Conservation (phyloP, 768 basidiomycete genomes). For the Naematelia aurantialba region DNA sequence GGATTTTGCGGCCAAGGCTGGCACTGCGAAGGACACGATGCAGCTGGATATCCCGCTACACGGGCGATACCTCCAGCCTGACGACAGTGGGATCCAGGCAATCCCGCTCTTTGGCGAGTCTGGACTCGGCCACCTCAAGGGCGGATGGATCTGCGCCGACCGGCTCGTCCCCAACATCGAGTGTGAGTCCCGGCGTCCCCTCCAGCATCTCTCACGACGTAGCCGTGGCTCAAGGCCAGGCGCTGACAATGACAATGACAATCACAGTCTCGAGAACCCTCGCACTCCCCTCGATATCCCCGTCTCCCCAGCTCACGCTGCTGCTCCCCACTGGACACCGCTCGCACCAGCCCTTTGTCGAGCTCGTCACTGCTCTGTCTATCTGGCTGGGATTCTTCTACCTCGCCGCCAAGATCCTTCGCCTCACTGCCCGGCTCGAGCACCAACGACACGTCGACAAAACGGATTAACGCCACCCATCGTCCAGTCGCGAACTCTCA, state of each 20-base stretch:
- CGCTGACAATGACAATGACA: neutral
- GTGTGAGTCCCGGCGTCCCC: neutral
- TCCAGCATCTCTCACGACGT: no score
- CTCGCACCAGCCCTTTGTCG: constrained; percentile 24
- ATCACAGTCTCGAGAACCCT: neutral
- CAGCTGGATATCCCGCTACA: constrained; percentile 29
- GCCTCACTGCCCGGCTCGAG: constrained; percentile 2
- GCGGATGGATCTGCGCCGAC: constrained; percentile 15
- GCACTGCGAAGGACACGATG: neutral
- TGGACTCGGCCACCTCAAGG: neutral
- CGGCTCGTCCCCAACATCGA: no score
- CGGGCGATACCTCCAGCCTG: constrained; percentile 26
- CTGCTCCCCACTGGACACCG: constrained; percentile 27
- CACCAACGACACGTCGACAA: neutral
- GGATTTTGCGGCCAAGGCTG: no score
- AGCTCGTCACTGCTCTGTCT: constrained; percentile 21
- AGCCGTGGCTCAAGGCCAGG: no score
- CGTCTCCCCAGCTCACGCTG: constrained; percentile 6
- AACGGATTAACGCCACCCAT: neutral
- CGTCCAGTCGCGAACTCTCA: neutral
- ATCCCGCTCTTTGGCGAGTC: constrained; percentile 6
- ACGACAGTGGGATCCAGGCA: constrained; percentile 8
- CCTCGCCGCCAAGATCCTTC: constrained; percentile 27
- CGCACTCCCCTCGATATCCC: neutral
- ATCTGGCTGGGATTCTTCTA: constrained; percentile 34